Conservation (phyloP, 2,329 filamentous ascomycete species). For the Hymenotorrendiella dingleyae region DNA sequence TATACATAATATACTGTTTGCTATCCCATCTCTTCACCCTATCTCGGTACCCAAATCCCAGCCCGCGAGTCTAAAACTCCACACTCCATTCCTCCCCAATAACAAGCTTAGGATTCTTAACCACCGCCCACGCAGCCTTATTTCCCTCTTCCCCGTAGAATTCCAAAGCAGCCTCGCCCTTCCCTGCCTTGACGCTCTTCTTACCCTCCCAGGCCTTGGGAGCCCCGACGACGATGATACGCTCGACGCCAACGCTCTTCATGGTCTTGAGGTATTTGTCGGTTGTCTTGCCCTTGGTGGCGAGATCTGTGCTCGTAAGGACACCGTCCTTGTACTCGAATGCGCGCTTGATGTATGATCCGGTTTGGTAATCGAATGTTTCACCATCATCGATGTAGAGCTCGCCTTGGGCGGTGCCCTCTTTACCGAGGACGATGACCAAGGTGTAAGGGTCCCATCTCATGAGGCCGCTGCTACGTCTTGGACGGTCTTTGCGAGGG, state of each 20-base stretch:
- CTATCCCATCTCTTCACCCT: too few species aligned
- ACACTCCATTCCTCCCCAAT: conserved; percentile 57
- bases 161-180: conserved; percentile 53
- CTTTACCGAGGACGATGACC: conserved; percentile 64
- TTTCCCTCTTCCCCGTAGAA: conserved; percentile 47
- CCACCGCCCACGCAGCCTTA: conserved; percentile 56
- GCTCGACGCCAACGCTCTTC: conserved; percentile 73
- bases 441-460: conserved; percentile 92
- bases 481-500: conserved; percentile 79
- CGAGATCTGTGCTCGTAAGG: conserved; percentile 65
- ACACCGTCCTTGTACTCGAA: conserved; percentile 60
- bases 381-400: conserved; percentile 93
- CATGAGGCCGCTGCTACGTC: conserved; percentile 84
- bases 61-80: conserved; percentile 29
- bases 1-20: too few species aligned
- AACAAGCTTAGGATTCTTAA: conserved; percentile 56
- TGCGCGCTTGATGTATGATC: conserved; percentile 79
- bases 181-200: conserved; percentile 50
- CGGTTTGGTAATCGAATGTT: conserved; percentile 78
- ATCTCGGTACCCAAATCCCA: too few species aligned
- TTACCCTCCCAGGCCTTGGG: conserved; percentile 65
- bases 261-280: conserved; percentile 75
- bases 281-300: conserved; percentile 51
- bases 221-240: conserved; percentile 76
- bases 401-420: conserved; percentile 69